Percentiles rank a stretch among this genome's conserved stretches.
Evolutionary conservation across 2,329 filamentous ascomycete species (phyloP).

Genomic region (Raffaelea albimanens): DNA sequence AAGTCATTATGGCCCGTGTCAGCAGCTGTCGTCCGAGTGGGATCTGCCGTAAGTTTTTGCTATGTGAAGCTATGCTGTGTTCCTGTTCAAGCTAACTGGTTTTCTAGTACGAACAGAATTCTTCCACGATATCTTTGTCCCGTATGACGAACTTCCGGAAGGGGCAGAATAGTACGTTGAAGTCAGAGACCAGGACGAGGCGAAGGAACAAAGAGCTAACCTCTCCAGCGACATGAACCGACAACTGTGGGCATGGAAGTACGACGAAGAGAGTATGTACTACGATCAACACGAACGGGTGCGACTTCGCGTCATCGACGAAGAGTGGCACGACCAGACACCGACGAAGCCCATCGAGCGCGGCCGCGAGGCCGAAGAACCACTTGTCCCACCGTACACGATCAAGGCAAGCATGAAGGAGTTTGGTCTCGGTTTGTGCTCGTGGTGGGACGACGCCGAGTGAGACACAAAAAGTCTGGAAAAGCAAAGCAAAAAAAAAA

Average conservation of each 20-base stretch:
- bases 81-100: neutral
- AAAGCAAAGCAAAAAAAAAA: neutral
- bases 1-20: constrained; percentile 81
- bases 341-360: constrained; percentile 57
- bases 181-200: neutral
- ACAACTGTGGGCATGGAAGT: constrained; percentile 76
- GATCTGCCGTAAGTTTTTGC: constrained; percentile 13
- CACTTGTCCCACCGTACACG: constrained; percentile 60
- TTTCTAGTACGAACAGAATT: constrained; percentile 41
- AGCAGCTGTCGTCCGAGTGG: constrained; percentile 44
- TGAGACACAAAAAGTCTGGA: no score
- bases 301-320: constrained; percentile 73
- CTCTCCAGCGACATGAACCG: constrained; percentile 57
- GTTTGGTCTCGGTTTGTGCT: constrained; percentile 50
- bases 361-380: constrained; percentile 44
- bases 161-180: constrained; percentile 58
- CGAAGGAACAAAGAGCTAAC: neutral
- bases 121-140: constrained; percentile 86
- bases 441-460: constrained; percentile 34
- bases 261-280: constrained; percentile 64
- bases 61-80: neutral
- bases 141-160: constrained; percentile 61
- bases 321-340: constrained; percentile 86
- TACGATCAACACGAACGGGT: constrained; percentile 89
- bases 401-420: constrained; percentile 57